Conservation (phyloP, 1,284 basidiomycete genomes). For the Acaromyces ingoldii region DNA sequence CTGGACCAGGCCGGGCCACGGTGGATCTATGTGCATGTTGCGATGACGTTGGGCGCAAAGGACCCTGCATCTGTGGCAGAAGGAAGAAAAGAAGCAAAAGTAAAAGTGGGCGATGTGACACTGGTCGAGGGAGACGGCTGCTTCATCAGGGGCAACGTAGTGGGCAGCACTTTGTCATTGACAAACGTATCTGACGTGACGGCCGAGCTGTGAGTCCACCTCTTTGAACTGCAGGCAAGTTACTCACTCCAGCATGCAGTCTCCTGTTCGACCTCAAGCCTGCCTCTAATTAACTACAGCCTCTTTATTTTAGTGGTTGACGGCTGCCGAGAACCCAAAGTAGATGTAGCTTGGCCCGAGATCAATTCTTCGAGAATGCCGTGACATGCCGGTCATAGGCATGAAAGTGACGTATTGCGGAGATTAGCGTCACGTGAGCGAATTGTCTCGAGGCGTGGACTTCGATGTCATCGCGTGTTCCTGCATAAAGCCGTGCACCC, state of each 20-base stretch:
- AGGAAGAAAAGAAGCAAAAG: background rate
- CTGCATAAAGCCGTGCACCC: no score
- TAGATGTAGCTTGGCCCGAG: no score
- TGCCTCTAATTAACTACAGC: no score
- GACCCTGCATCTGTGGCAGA: constrained; percentile 8
- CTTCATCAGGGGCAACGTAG: constrained; percentile 7
- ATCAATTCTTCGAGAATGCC: no score
- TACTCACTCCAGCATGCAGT: background rate
- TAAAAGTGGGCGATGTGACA: background rate
- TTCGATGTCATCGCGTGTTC: no score
- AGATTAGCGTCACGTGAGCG: no score
- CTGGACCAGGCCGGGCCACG: constrained; percentile 14
- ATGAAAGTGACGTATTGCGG: no score
- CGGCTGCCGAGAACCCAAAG: no score
- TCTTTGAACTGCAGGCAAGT: background rate
- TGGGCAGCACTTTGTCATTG: background rate
- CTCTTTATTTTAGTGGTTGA: no score
- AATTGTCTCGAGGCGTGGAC: no score
- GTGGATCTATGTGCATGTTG: constrained; percentile 39
- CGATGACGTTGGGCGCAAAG: constrained; percentile 27
- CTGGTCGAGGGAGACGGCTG: constrained; percentile 11
- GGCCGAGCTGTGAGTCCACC: constrained; percentile 7
- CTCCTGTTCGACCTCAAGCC: constrained; percentile 6
- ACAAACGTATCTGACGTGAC: background rate
- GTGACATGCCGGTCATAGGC: no score